Evolutionary conservation across 2,329 filamentous ascomycete species (phyloP).

Genomic region (Hypoxylon sp.): DNA sequence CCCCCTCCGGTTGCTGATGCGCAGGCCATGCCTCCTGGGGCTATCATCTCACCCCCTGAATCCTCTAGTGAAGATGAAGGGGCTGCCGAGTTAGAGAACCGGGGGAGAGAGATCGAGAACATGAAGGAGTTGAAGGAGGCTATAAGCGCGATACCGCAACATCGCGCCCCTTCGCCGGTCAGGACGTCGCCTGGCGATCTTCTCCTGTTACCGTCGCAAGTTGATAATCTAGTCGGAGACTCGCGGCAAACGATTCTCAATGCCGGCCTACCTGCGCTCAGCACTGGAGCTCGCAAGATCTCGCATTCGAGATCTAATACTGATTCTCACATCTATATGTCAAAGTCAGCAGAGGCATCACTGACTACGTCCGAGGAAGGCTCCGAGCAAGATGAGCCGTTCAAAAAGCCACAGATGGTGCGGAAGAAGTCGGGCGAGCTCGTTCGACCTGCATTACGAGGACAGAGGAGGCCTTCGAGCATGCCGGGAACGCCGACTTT

Average conservation of each 20-base stretch:
- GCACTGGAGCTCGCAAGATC: conserved; percentile 58
- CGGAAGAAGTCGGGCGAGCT: conserved; percentile 98
- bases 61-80: conserved; percentile 90
- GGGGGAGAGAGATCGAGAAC: conserved; percentile 66
- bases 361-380: conserved; percentile 73
- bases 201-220: conserved; percentile 57
- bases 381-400: conserved; percentile 68
- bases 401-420: conserved; percentile 88
- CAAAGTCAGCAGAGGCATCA: conserved; percentile 65
- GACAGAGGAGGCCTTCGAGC: conserved; percentile 88
- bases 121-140: conserved; percentile 83
- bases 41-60: conserved; percentile 92
- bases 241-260: conserved; percentile 66
- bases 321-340: conserved; percentile 65
- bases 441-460: conserved; percentile 90
- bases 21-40: conserved; percentile 82
- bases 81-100: conserved; percentile 56
- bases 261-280: conserved; percentile 60
- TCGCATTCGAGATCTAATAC: conserved; percentile 70
- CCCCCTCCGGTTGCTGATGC: conserved; percentile 84
- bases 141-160: conserved; percentile 82
- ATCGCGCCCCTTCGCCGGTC: conserved; percentile 70
- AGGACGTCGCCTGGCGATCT: conserved; percentile 57
- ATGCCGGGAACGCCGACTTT: conserved; percentile 98
- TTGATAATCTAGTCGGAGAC: conserved; percentile 53